Evolutionary conservation across 176 grass and related monocot genomes (phyloP).

Genomic region (Eleusine indica): DNA sequence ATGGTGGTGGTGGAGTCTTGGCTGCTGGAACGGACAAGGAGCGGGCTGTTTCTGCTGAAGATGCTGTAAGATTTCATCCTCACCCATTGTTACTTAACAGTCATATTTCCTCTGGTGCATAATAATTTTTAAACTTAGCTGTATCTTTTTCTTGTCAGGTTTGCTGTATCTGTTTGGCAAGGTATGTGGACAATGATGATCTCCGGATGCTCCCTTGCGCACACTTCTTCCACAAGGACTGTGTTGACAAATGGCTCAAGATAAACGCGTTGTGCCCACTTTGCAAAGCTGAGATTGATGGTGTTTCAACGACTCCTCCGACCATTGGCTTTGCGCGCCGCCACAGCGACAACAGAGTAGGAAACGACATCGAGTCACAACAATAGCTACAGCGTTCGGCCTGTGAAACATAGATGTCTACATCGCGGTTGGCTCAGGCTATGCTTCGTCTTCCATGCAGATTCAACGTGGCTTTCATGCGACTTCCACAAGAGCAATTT

Average conservation of each 20-base stretch:
- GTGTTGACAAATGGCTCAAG: conserved; percentile 96
- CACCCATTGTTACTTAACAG: background rate
- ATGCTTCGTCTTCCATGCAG: background rate
- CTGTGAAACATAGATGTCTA: background rate
- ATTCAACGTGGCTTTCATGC: background rate
- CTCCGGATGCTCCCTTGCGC: conserved; percentile 79
- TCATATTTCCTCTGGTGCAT: background rate
- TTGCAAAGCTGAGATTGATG: conserved; percentile 78
- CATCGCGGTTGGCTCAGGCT: background rate
- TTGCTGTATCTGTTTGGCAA: conserved; percentile 90
- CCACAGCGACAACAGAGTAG: conserved; percentile 54
- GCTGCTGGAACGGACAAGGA: conserved; percentile 80
- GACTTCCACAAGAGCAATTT: conserved; percentile 24
- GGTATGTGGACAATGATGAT: conserved; percentile 80
- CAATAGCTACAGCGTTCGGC: background rate
- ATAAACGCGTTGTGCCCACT: conserved; percentile 93
- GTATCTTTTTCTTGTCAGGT: conserved; percentile 46
- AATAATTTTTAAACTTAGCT: conserved; percentile 3
- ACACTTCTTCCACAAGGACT: conserved; percentile 89
- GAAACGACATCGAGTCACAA: conserved; percentile 53
- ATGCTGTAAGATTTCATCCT: conserved; percentile 59
- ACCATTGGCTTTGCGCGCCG: conserved; percentile 60
- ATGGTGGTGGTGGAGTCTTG: conserved; percentile 60
- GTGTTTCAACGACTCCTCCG: conserved; percentile 19
- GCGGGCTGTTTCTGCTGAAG: conserved; percentile 71